Conservation (phyloP, 352 stramenopile species). For the Pseudoperonospora humuli region DNA sequence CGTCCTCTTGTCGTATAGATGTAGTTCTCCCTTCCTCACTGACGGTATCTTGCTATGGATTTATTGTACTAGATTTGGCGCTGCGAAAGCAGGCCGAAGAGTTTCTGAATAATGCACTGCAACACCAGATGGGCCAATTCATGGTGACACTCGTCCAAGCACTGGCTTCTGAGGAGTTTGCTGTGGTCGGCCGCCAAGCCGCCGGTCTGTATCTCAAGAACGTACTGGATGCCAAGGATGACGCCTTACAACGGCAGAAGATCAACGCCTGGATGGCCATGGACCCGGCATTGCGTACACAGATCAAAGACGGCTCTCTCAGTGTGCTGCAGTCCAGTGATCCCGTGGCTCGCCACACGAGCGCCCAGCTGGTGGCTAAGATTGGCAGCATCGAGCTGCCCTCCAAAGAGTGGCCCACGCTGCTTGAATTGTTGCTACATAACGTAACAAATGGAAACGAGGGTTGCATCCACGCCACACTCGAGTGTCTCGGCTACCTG, state of each 20-base stretch:
- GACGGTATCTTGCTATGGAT: slow-evolving; percentile 8
- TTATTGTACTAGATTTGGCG: slow-evolving; percentile 34
- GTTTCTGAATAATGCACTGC: slow-evolving; percentile 70
- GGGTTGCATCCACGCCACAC: slow-evolving; percentile 86
- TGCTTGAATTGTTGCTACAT: slow-evolving; percentile 88
- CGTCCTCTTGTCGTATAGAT: background rate
- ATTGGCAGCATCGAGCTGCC: slow-evolving; percentile 92
- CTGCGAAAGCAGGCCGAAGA: slow-evolving; percentile 79
- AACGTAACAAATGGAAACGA: slow-evolving; percentile 88
- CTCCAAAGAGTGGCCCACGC: slow-evolving; percentile 90
- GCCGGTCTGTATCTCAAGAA: slow-evolving; percentile 85
- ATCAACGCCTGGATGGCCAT: slow-evolving; percentile 73
- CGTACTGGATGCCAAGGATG: slow-evolving; percentile 80
- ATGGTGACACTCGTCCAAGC: slow-evolving; percentile 80
- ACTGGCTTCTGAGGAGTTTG: slow-evolving; percentile 69
- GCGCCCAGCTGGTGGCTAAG: slow-evolving; percentile 90
- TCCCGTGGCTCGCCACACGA: slow-evolving; percentile 68
- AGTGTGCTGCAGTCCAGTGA: slow-evolving; percentile 56
- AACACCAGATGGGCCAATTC: slow-evolving; percentile 75
- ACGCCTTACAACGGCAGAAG: slow-evolving; percentile 73
- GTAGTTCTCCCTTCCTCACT: background rate
- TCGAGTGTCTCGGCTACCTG: slow-evolving; percentile 81
- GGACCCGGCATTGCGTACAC: slow-evolving; percentile 47
- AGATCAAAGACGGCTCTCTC: slow-evolving; percentile 76
- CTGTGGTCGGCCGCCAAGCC: slow-evolving; percentile 63